phyloP scores from a whole-genome alignment of 306 rosid species.

The Vigna unguiculata region DNA sequence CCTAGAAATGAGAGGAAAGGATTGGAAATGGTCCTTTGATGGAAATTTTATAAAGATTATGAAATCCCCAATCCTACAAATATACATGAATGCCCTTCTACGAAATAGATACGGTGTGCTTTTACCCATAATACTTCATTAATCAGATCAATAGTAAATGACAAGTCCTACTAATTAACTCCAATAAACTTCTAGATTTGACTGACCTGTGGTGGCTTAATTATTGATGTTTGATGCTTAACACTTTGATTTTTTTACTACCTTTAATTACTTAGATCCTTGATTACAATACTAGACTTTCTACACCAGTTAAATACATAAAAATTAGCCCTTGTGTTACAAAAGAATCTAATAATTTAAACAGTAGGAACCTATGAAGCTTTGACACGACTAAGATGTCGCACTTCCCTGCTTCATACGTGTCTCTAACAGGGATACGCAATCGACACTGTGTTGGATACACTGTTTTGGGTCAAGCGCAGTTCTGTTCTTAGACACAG shows the following conservation, averaged over 20 bases:
- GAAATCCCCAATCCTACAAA: slow-evolving; percentile 17
- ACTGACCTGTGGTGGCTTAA: no score
- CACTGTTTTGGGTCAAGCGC: no score
- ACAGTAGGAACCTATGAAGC: background rate
- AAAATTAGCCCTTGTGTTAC: background rate
- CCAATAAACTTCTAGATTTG: no score
- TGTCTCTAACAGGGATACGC: no score
- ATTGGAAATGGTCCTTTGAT: slow-evolving; percentile 23
- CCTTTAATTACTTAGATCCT: no score
- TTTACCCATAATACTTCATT: background rate
- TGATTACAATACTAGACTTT: background rate
- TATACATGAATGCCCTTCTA: background rate
- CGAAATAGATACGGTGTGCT: background rate
- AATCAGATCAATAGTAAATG: slow-evolving; percentile 2
- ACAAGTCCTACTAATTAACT: background rate
- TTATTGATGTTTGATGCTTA: no score
- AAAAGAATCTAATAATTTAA: slow-evolving; percentile 10
- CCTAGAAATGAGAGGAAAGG: slow-evolving; percentile 16
- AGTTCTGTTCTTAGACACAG: no score
- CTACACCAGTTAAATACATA: slow-evolving; percentile 3
- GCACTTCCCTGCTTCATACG: no score
- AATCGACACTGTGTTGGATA: no score
- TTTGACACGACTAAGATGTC: no score
- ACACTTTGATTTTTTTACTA: no score
- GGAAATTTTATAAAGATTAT: slow-evolving; percentile 7